Percentiles rank a stretch among this genome's conserved stretches.
Conservation (phyloP, 371 early-diverging fungal species). For the Catenaria anguillulae region DNA sequence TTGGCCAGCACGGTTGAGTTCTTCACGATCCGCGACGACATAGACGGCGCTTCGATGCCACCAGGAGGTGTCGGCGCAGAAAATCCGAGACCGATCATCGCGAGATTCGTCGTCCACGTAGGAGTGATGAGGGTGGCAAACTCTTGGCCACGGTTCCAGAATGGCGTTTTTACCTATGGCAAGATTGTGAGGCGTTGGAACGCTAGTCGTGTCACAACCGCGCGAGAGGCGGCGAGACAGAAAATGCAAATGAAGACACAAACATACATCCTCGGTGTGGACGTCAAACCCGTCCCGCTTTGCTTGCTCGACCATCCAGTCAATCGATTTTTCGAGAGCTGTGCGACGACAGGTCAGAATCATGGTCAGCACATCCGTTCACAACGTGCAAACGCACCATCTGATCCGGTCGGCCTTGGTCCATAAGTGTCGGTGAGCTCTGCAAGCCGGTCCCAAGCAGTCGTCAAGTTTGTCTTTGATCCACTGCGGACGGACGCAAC, state of each 20-base stretch:
- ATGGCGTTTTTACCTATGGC: slow-evolving; percentile 12
- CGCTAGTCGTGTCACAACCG: neutral
- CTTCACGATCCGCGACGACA: slow-evolving; percentile 26
- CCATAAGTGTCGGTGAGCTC: slow-evolving; percentile 40
- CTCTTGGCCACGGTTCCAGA: slow-evolving; percentile 32
- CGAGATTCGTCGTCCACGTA: slow-evolving; percentile 26
- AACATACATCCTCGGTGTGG: too few relatives aligned
- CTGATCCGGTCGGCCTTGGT: slow-evolving; percentile 15
- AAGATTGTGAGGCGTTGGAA: too few relatives aligned
- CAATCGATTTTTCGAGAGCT: slow-evolving; percentile 19
- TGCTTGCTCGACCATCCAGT: slow-evolving; percentile 28
- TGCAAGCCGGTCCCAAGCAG: slow-evolving; percentile 42
- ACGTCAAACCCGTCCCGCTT: slow-evolving; percentile 23
- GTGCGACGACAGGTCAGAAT: neutral
- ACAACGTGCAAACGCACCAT: neutral
- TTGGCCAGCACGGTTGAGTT: slow-evolving; percentile 20
- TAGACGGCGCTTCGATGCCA: slow-evolving; percentile 31
- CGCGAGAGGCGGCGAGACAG: neutral
- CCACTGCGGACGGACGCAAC: too few relatives aligned
- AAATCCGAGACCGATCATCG: slow-evolving; percentile 32
- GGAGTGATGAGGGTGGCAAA: slow-evolving; percentile 28
- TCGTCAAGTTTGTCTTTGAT: slow-evolving; percentile 17
- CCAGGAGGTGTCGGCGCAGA: slow-evolving; percentile 26
- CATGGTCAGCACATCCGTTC: neutral
- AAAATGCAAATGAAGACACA: too few relatives aligned